A percentile compares a stretch with the other conserved stretches of the same genome.
These are phyloP conservation scores for Fusarium odoratissimum DNA, from an alignment of 2,329 filamentous ascomycete genomes.

Conservation along the genomic window DNA sequence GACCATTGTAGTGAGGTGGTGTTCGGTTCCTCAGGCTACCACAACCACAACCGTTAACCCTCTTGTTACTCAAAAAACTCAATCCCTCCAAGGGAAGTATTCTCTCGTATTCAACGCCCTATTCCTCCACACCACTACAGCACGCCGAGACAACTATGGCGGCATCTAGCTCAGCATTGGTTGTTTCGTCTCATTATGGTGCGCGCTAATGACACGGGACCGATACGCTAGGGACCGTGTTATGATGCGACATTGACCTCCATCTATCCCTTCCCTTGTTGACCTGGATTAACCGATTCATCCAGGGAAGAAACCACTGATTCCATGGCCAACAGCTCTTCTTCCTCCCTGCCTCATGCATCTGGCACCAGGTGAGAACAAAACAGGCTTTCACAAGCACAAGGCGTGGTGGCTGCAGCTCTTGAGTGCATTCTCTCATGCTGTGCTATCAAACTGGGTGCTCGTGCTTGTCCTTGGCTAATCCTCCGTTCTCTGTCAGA, in stretches of 20 bases:
- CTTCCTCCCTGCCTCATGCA: background rate
- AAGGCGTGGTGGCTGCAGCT: slow-evolving; percentile 33
- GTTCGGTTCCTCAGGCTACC: slow-evolving; percentile 21
- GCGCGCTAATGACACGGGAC: slow-evolving; percentile 30
- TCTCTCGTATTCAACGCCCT: slow-evolving; percentile 44
- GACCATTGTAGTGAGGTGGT: background rate
- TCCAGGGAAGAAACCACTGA: slow-evolving; percentile 22
- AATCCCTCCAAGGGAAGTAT: slow-evolving; percentile 29
- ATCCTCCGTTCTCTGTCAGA: slow-evolving; percentile 16
- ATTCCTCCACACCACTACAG: slow-evolving; percentile 28
- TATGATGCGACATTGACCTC: slow-evolving; percentile 2
- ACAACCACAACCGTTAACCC: background rate
- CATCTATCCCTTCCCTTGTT: slow-evolving; percentile 24
- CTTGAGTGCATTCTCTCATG: slow-evolving; percentile 29
- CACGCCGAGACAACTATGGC: slow-evolving; percentile 23
- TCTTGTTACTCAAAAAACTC: slow-evolving; percentile 3
- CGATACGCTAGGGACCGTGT: slow-evolving; percentile 30
- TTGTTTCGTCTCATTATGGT: slow-evolving; percentile 22
- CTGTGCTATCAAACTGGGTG: slow-evolving; percentile 24
- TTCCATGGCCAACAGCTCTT: background rate
- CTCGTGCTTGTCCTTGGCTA: slow-evolving; percentile 20
- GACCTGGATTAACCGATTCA: background rate
- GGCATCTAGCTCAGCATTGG: slow-evolving; percentile 27
- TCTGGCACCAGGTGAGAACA: background rate
- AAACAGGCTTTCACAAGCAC: slow-evolving; percentile 41